phyloP scores from a whole-genome alignment of 106 monocot species.

The Cymbidium sinense region DNA sequence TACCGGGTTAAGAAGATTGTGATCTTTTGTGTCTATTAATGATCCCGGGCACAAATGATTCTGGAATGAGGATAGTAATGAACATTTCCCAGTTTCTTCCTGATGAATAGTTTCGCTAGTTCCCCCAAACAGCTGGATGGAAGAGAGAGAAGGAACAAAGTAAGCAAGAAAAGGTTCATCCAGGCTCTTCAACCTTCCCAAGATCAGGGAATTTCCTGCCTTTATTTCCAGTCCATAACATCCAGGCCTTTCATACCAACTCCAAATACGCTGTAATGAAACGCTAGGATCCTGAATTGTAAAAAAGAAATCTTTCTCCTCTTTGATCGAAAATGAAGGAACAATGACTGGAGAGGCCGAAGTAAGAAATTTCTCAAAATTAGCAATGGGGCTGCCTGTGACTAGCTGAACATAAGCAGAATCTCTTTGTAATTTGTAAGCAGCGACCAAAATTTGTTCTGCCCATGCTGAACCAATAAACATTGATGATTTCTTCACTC shows the following conservation, averaged over 20 bases:
- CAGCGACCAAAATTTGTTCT: constrained; percentile 8
- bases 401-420: constrained; percentile 10
- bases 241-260: constrained; percentile 28
- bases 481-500: not conserved
- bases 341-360: constrained; percentile 24
- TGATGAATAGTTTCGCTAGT: not conserved
- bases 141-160: constrained; percentile 27
- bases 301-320: not conserved
- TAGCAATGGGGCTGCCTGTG: constrained; percentile 24
- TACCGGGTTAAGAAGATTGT: not conserved
- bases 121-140: constrained; percentile 21
- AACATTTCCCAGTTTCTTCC: not conserved
- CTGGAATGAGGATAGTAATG: not conserved
- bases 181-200: not conserved
- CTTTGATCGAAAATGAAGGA: not conserved
- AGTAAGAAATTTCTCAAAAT: constrained; percentile 25
- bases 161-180: constrained; percentile 16
- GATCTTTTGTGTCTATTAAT: not conserved
- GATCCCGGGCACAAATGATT: not conserved
- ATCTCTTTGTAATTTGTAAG: constrained; percentile 17
- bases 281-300: constrained; percentile 3
- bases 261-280: constrained; percentile 20
- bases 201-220: constrained; percentile 12
- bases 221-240: constrained; percentile 23
- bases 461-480: constrained; percentile 10